These are phyloP conservation scores for Euphorbia schlechtendalii DNA, from an alignment of 441 rosid species.

Conservation along the genomic window DNA sequence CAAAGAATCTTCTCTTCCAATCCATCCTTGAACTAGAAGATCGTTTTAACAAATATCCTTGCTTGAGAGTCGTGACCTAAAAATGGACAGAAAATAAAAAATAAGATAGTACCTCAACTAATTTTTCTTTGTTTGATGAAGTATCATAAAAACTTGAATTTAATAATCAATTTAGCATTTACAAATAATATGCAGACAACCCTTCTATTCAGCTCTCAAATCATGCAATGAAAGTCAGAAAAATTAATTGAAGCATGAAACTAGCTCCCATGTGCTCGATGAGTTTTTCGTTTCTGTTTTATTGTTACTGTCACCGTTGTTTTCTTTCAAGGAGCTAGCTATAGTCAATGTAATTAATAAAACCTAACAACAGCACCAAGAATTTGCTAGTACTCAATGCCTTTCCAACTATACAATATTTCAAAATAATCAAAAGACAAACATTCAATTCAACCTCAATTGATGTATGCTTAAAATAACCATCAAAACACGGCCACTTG, in stretches of 20 bases:
- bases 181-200: not conserved
- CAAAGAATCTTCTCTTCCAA: conserved; percentile 92
- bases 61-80: conserved; percentile 62
- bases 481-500: not conserved
- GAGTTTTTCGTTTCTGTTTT: not conserved
- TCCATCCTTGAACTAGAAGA: conserved; percentile 70
- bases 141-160: not conserved
- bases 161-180: not conserved
- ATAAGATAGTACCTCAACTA: conserved; percentile 5
- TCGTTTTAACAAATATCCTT: conserved; percentile 81
- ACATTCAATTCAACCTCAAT: not conserved
- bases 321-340: not conserved
- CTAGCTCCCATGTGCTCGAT: not conserved
- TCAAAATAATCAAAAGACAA: not conserved
- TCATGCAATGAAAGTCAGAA: not conserved
- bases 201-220: not conserved
- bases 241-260: not conserved
- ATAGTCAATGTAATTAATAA: not conserved
- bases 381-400: not conserved
- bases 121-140: not conserved
- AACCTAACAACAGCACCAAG: not conserved
- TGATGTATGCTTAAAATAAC: not conserved
- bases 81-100: conserved; percentile 3
- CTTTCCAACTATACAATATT: not conserved
- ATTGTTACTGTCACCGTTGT: not conserved